Conservation (phyloP, 2,329 filamentous ascomycete genomes). For the Fusarium tupiense region DNA sequence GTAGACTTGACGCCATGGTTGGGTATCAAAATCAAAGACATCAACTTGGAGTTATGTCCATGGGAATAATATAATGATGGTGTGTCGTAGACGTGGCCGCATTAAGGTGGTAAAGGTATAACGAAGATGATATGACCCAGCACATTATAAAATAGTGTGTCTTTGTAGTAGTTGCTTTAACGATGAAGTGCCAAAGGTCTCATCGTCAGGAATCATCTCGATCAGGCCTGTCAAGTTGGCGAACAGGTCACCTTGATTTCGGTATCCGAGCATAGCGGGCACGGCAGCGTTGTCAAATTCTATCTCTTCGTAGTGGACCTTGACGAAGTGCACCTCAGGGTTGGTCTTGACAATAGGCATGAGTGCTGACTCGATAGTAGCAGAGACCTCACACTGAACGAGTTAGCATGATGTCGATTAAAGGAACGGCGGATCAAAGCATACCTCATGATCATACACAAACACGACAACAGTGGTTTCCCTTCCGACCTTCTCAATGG, state of each 20-base stretch:
- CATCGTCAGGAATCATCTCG: slow-evolving; percentile 81
- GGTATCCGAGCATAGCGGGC: slow-evolving; percentile 89
- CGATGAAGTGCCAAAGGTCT: slow-evolving; percentile 64
- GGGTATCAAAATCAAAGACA: slow-evolving; percentile 42
- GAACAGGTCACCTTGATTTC: slow-evolving; percentile 86
- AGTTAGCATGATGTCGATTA: slow-evolving; percentile 30
- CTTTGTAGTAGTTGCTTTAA: slow-evolving; percentile 63
- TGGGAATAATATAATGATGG: slow-evolving; percentile 15
- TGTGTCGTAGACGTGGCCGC: slow-evolving; percentile 41
- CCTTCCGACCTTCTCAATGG: slow-evolving; percentile 86
- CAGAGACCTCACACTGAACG: slow-evolving; percentile 78
- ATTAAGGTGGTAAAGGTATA: slow-evolving; percentile 35
- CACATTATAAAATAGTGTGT: slow-evolving; percentile 60
- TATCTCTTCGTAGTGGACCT: slow-evolving; percentile 89
- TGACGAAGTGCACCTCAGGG: slow-evolving; percentile 83
- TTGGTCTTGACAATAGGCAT: slow-evolving; percentile 77
- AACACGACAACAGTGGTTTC: slow-evolving; percentile 92
- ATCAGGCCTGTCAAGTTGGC: slow-evolving; percentile 89
- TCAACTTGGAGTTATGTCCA: slow-evolving; percentile 15
- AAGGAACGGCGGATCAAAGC: slow-evolving; percentile 43
- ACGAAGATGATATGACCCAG: slow-evolving; percentile 11
- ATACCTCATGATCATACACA: slow-evolving; percentile 88
- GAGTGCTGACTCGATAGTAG: slow-evolving; percentile 81
- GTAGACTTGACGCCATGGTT: slow-evolving; percentile 9
- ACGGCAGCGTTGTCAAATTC: slow-evolving; percentile 92